phyloP scores from a whole-genome alignment of 768 basidiomycete genomes.

The Agrocybe pediades region DNA sequence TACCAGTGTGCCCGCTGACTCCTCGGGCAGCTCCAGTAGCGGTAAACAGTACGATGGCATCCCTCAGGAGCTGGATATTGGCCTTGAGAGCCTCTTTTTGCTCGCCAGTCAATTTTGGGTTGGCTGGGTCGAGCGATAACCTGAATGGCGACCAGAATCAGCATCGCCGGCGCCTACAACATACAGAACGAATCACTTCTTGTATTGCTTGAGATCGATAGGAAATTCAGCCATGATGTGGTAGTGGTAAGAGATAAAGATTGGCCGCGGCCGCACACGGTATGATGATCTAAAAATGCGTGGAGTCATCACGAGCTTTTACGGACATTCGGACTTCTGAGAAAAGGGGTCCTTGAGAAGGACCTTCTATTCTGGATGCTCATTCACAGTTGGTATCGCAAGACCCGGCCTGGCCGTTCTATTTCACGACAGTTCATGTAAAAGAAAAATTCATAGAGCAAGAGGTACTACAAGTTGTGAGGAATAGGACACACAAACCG shows the following conservation, averaged over 20 bases:
- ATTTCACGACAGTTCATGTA: not conserved
- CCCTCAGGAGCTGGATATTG: constrained; percentile 82
- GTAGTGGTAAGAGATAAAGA: constrained; percentile 20
- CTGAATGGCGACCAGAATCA: constrained; percentile 41
- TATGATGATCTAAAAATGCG: not conserved
- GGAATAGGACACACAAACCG: constrained; percentile 9
- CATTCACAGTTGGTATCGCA: not conserved
- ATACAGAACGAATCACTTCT: constrained; percentile 48
- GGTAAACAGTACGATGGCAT: constrained; percentile 86
- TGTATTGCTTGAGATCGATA: constrained; percentile 76
- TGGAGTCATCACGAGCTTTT: not conserved
- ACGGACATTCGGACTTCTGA: not conserved
- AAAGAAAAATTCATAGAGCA: constrained; percentile 11
- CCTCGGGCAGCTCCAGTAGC: constrained; percentile 85
- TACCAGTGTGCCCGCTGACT: constrained; percentile 85
- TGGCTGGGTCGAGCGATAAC: constrained; percentile 71
- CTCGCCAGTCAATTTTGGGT: constrained; percentile 61
- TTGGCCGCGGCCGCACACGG: not conserved
- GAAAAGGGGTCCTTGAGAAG: not conserved
- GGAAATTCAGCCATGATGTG: constrained; percentile 56
- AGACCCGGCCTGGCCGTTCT: not conserved
- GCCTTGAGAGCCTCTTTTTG: constrained; percentile 57
- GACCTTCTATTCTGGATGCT: not conserved
- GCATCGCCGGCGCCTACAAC: not conserved
- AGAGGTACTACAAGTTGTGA: constrained; percentile 9